Evolutionary conservation across 1,139 yeast genomes (phyloP), one percentile per base, ranked within the genome.

Genomic region (Blastobotrys raffinosifermentans): DNA sequence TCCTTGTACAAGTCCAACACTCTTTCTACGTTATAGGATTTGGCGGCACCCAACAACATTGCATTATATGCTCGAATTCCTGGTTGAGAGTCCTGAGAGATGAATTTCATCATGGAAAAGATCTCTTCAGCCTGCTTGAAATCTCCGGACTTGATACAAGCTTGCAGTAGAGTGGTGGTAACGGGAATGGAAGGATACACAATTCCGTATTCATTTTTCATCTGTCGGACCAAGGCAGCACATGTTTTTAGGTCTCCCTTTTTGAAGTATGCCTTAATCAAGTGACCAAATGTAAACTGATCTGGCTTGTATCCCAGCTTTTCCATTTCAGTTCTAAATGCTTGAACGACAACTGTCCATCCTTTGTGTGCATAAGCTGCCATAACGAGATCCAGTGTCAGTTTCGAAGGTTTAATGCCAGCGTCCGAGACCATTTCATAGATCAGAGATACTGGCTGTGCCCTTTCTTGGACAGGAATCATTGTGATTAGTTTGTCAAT

Each of bases 81-180:
- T 0, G 97, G 96, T 37, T 73, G 72, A 2, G 85, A 74, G 21
- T 64, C 61, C 4, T 67, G 55, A 0, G 93, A 77, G 45, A 81
- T 60, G 55, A 84, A 89, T 57, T 86, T 89, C 87, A 91, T 80
- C 46, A 86, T 75, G 50, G 82, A 91, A 57, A 91, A 91, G 1
- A 84, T 67, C 36, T 78, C 77, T 40, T 75, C 72, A 0, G 95
- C 95, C 46, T 55, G 77, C 23, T 69, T 61, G 46, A 69, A 76
- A 43, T 77, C 72, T 17, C 47, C 49, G 16, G 73, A 54, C 41
- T 75, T 70, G 3, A 78, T 76, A 52, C 84, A 80, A 15, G 86
- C 72, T 44, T 80, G 80, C 37, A 87, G 58, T 1, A 86, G 68
- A 18, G 77, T 74, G 1, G 83, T 71, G 50, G 80, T 81, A 3